These are phyloP conservation scores for Mallotus nudiflorus DNA, from an alignment of 345 rosid genomes.

Conservation along the genomic window DNA sequence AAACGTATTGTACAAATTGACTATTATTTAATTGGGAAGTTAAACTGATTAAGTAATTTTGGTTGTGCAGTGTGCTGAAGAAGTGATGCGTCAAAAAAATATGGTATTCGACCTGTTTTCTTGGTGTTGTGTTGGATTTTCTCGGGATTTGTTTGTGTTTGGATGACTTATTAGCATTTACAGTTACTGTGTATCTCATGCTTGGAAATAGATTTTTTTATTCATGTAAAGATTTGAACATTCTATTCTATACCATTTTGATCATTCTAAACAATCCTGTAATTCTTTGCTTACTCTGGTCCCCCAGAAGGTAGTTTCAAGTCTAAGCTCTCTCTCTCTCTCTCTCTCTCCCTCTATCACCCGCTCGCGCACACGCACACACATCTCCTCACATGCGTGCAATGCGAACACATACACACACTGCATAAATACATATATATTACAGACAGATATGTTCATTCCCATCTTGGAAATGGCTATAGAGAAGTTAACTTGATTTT, in stretches of 20 bases:
- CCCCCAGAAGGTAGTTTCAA: no score
- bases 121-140: slow-evolving; percentile 17
- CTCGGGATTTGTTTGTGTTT: slow-evolving; percentile 18
- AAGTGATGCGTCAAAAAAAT: slow-evolving; percentile 33
- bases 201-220: slow-evolving; percentile 11
- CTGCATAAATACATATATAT: no score
- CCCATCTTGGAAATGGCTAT: no score
- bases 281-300: no score
- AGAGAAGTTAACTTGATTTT: no score
- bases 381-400: no score
- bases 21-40: slow-evolving; percentile 3
- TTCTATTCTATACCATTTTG: slow-evolving; percentile 1
- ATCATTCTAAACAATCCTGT: neutral
- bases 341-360: no score
- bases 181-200: slow-evolving; percentile 29
- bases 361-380: no score
- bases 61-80: slow-evolving; percentile 60
- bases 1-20: neutral
- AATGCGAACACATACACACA: no score
- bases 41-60: slow-evolving; percentile 12
- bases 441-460: no score
- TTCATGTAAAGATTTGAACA: slow-evolving; percentile 11
- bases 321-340: no score
- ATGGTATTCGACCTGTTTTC: slow-evolving; percentile 11
- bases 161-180: slow-evolving; percentile 20